Base-by-base conservation (phyloP, 257 asterid species). In the Cruciata laevipes region DNA sequence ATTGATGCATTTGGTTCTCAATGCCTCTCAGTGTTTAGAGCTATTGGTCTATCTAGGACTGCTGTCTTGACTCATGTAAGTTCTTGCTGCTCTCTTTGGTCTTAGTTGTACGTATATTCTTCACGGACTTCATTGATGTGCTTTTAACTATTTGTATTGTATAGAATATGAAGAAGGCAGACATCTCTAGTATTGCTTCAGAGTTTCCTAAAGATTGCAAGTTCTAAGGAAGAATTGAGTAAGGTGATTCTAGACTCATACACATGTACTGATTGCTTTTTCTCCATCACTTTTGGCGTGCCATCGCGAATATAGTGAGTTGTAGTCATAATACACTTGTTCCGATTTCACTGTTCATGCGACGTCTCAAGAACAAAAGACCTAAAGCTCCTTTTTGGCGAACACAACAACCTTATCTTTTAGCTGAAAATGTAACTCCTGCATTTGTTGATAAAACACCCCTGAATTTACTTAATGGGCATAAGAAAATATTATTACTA, bases 131-230 rank as follows among this genome's bases (percentile, higher is more conserved):
- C 42, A 52, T 33, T n/a, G n/a, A n/a, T n/a, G n/a, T 4, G 52
- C 38, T 18, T 27, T 47, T 49, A 71, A 79, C 21, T 65, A 37
- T 65, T 37, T 70, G 37, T 7, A 33, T 62, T 64, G 53, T 81
- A 24, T 79, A 94, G 99, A 95, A 90, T 79, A 38, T 84, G 65
- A 93, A 86, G 81, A 93, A 87, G 83, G 71, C 76, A 53, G 88
- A 89, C 78, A 75, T 72, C 31, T 80, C 95, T 66, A 69, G 73
- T 68, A 85, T 93, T 69, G 79, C 90, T 80, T 81, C 98, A 65
- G 96, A 88, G 75, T 87, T 94, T 84, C 99, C 96, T 3, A 95
- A 88, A 78, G 96, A 88, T 76, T 90, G 97, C 61, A 89, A 94
- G 75, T 88, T 90, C 80, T 87, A 84, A 77, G 81, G 97, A 94